Evolutionary conservation across 495 filamentous ascomycete species (phyloP).

Genomic region (Penicillium manginii): DNA sequence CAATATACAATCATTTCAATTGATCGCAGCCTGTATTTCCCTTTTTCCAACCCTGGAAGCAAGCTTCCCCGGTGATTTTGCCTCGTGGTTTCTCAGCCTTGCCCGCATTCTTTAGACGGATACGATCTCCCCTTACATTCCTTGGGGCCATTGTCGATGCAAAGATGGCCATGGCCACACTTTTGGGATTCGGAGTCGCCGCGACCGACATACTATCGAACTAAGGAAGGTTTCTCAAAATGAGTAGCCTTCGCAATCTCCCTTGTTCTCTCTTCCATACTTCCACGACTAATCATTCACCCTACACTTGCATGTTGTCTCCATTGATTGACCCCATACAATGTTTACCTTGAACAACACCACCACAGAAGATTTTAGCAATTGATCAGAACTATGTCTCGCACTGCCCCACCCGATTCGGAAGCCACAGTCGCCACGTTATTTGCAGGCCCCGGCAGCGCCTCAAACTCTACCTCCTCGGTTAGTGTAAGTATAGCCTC

Average conservation of each 20-base stretch:
- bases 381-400: conserved; percentile 18
- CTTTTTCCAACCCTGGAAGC: conserved; percentile 4
- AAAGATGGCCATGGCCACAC: conserved; percentile 10
- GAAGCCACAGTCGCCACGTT: conserved; percentile 42
- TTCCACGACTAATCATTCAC: conserved; percentile 5
- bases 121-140: conserved; percentile 31
- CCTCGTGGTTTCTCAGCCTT: conserved; percentile 25
- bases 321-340: conserved; percentile 4
- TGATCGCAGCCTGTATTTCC: conserved; percentile 11
- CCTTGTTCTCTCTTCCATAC: neutral
- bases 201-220: conserved; percentile 6
- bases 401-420: conserved; percentile 27
- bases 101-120: conserved; percentile 29
- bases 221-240: conserved; percentile 8
- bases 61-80: conserved; percentile 7
- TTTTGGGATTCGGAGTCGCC: conserved; percentile 14
- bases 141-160: conserved; percentile 12
- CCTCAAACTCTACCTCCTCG: conserved; percentile 36
- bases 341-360: conserved; percentile 1
- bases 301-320: conserved; percentile 7
- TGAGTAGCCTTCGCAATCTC: neutral
- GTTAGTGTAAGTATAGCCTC: conserved; percentile 38
- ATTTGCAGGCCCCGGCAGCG: conserved; percentile 43
- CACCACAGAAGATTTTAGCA: conserved; percentile 6
- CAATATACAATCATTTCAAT: neutral